These are phyloP conservation scores for Theobroma cacao DNA, from an alignment of 345 rosid genomes.

Conservation along the genomic window DNA sequence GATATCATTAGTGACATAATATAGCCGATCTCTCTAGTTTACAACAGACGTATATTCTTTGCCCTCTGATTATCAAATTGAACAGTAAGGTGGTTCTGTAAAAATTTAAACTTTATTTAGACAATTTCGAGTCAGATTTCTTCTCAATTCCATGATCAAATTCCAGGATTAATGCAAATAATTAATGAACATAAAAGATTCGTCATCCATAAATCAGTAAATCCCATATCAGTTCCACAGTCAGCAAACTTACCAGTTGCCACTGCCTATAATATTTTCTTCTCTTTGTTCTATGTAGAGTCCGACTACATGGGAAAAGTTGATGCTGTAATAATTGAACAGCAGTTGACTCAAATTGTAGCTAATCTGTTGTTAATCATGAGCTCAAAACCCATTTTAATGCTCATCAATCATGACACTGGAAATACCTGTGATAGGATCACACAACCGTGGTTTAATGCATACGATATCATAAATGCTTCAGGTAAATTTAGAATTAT, in stretches of 20 bases:
- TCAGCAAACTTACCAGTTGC: background rate
- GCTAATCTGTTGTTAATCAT: background rate
- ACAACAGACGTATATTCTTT: background rate
- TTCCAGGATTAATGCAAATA: background rate
- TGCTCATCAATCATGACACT: background rate
- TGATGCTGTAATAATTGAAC: background rate
- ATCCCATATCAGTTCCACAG: background rate
- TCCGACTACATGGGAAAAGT: background rate
- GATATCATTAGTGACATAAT: background rate
- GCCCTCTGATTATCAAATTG: background rate
- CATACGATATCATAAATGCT: background rate
- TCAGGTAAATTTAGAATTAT: background rate
- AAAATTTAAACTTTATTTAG: background rate
- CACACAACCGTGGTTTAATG: background rate
- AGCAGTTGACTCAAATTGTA: background rate
- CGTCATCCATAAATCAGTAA: background rate
- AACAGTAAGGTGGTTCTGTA: background rate
- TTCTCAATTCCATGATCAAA: background rate
- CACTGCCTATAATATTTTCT: background rate
- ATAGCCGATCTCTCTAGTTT: background rate
- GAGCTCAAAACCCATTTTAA: background rate
- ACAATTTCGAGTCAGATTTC: background rate
- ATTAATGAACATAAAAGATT: background rate
- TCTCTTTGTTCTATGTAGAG: background rate
- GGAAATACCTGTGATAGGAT: background rate